Conservation (phyloP, 331 rosid genomes). For the Arachis monticola region DNA sequence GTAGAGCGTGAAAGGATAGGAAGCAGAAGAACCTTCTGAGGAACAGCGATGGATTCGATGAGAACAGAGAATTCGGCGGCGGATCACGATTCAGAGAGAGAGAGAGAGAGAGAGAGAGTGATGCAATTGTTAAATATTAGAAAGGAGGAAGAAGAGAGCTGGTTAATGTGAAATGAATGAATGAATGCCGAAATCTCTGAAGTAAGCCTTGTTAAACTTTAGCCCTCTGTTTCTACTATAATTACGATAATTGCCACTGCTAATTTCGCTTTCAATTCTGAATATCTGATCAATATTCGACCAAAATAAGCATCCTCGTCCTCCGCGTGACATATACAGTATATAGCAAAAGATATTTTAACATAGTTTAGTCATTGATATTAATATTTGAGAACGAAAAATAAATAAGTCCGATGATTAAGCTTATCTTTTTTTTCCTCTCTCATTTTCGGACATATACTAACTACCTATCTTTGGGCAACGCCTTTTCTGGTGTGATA, state of each 20-base stretch:
- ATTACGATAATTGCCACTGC: constrained; percentile 51
- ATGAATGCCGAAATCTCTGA: neutral
- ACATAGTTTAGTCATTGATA: too few species aligned
- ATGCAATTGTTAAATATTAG: constrained; percentile 16
- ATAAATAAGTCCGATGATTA: too few species aligned
- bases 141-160: neutral
- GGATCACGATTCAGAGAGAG: constrained; percentile 36
- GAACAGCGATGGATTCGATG: neutral
- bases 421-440: too few species aligned
- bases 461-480: neutral
- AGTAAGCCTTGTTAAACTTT: neutral
- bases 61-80: constrained; percentile 44
- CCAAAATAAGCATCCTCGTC: neutral
- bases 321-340: neutral
- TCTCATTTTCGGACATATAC: neutral
- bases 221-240: constrained; percentile 37
- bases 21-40: neutral
- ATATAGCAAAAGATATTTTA: neutral
- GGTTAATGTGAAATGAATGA: neutral
- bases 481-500: neutral
- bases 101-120: neutral
- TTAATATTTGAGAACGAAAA: too few species aligned
- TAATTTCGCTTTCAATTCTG: neutral
- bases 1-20: neutral
- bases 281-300: neutral